Base-by-base conservation (phyloP, 148 eudicot genomes). In the Rhododendron griersonianum region DNA sequence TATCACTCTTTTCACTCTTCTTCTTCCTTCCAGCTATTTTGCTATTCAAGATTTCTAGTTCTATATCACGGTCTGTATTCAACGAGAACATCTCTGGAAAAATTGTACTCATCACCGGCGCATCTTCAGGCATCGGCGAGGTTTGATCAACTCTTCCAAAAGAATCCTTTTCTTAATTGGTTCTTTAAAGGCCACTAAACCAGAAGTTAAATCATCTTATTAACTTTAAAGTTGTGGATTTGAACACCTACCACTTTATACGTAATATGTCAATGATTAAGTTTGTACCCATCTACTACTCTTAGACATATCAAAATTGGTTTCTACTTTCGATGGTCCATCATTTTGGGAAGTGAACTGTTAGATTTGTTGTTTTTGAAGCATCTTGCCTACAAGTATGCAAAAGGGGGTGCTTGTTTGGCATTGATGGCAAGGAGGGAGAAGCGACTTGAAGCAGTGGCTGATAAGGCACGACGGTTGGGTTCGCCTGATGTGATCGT, bases 51-150 rank as follows among this genome's bases (percentile, higher is more conserved):
- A 69, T 88, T 11, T 21, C 65, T 2, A 37, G 75, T 39, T 86
- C 85, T 7, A 9, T 88, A 9, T 73, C 82, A 41, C 25, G 57
- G 25, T 45, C 79, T 33, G 3, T 88, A 50, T 87, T 80, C 55
- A 11, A 77, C 7, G 88, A 89, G 80, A 87, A 90, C 57, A 84
- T 90, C 3, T 37, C 88, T 13, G 87, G 89, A 23, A 90, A 87
- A 84, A 87, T 90, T 28, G 89, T 90, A 13, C 81, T 90, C 82
- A 87, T 90, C 5, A 59, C 65, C 10, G 25, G 65, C 9, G 25
- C 65, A 21, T 59, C 2, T 21, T 21, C 65, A 19, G 10, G 65
- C 23, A 59, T 21, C n/a, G 25, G 65, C 25, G 25, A 59, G 65
- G 65, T 59, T 59, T 21, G 65, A 59, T 59, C 50, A 44, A 78